Evolutionary conservation across 139 green algal species (phyloP), one percentile per base, ranked within the genome.

Genomic region (Closterium sp.): DNA sequence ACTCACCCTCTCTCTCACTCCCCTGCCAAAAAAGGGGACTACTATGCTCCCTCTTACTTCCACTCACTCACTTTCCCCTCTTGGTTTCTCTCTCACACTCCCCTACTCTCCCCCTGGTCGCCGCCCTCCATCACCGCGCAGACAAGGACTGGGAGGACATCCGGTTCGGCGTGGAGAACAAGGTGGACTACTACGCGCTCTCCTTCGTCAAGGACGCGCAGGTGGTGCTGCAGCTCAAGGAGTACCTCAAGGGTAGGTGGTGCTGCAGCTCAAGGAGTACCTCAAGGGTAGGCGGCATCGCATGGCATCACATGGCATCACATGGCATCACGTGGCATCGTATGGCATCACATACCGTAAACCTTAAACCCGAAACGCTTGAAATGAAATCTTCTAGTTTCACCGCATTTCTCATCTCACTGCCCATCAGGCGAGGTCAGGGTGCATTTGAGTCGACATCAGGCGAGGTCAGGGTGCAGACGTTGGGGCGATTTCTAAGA

Each of bases 81-180:
- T 19, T 83, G n/a, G n/a, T n/a, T n/a, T n/a, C n/a, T n/a, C n/a
- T n/a, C n/a, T n/a, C n/a, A n/a, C n/a, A n/a, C n/a, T n/a, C n/a
- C n/a, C n/a, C n/a, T 19, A 12, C 64, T 83, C 64, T 83, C 64
- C 64, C 64, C 64, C 64, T 83, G 64, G 64, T 19, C 19, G 12
- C 19, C 64, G 12, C 64, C 64, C n/a, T n/a, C 4, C 30, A 33
- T 10, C 81, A 7, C 2, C 4, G 38, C 84, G 66, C 90, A 93
- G 92, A 95, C 33, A 95, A 95, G 92, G 93, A 95, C 55, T 91
- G 87, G 84, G 88, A 95, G 19, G 93, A 95, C 93, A 93, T 95
- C 38, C 88, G 93, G 4, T 95, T 94, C 88, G 93, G 93, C 19
- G 87, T 95, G 21, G 91, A 94, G 76, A 38, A 95, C 81, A 84